Evolutionary conservation across 768 basidiomycete genomes (phyloP), one percentile per base, ranked within the genome.

Genomic region (Agaricus blazei): DNA sequence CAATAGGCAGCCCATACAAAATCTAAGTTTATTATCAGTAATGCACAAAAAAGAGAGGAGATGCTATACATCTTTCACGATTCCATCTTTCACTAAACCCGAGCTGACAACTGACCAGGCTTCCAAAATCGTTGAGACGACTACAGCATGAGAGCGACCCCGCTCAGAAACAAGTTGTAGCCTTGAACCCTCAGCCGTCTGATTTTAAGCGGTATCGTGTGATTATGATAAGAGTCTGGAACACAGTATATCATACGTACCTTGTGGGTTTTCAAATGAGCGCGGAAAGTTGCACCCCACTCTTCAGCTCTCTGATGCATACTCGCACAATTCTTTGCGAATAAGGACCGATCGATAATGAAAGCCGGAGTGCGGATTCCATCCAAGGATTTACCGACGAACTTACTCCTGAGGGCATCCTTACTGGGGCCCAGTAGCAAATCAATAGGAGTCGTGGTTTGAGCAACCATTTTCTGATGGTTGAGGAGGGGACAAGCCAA

Each of bases 261-360:
- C 77, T 90, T 90, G 66, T 90, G 88, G 0, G 87, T 88, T 71
- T 94, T 95, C 51, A 94, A 77, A 68, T 94, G 93, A 3, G 85
- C 88, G 47, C 92, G 76, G 67, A 94, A 93, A 8, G 64, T 73
- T 14, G 88, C 84, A 2, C 84, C 84, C 79, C 86, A 87, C 27
- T 76, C 74, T 52, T 75, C 75, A 12, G 88, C 82, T 41, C 81
- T 83, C 48, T 72, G 66, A 60, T 88, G 85, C 85, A 94, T 91
- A 55, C 67, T 71, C 9, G 77, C 77, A 67, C 90, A 93, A 66
- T 94, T 94, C 29, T 76, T 68, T 36, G 80, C 80, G 67, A 93
- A 93, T 8, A 83, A 59, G 8, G 78, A 75, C 26, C 87, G 80
- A 70, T 94, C 89, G 59, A 93, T 81, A 57, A 93, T 73, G 59